Percentiles rank a stretch among this genome's conserved stretches.
phyloP scores from a whole-genome alignment of 2,329 filamentous ascomycete species.

The Eutypella sp. region DNA sequence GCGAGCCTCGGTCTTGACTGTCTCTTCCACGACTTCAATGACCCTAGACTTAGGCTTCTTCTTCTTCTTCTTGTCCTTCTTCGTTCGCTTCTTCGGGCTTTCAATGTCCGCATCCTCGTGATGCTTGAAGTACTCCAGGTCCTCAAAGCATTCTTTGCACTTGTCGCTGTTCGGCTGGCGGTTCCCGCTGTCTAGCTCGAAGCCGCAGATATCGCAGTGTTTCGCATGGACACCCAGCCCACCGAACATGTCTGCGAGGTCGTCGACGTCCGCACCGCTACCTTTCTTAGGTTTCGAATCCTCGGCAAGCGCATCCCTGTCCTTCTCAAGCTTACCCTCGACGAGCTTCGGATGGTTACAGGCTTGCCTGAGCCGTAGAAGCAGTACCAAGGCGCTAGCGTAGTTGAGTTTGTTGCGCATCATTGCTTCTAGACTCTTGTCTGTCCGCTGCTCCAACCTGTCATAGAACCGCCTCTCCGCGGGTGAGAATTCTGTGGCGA shows the following conservation, averaged over 20 bases:
- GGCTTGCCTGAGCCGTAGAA: slow-evolving; percentile 85
- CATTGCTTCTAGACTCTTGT: slow-evolving; percentile 83
- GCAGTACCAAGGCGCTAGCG: slow-evolving; percentile 84
- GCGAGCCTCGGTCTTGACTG: slow-evolving; percentile 25
- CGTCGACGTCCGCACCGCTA: slow-evolving; percentile 65
- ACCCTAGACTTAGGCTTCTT: slow-evolving; percentile 25
- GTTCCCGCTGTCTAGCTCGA: slow-evolving; percentile 52
- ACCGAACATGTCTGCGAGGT: slow-evolving; percentile 79
- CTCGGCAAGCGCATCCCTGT: slow-evolving; percentile 76
- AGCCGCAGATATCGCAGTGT: slow-evolving; percentile 80
- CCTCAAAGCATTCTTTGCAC: slow-evolving; percentile 71
- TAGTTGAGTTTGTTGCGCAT: slow-evolving; percentile 83
- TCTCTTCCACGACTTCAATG: slow-evolving; percentile 28
- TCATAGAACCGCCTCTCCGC: slow-evolving; percentile 84
- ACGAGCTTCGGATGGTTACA: slow-evolving; percentile 93
- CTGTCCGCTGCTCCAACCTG: slow-evolving; percentile 75
- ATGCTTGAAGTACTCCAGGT: slow-evolving; percentile 60
- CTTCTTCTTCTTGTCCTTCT: slow-evolving; percentile 28
- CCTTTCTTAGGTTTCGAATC: slow-evolving; percentile 49
- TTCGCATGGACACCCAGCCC: slow-evolving; percentile 73
- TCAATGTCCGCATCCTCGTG: slow-evolving; percentile 36
- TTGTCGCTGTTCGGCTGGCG: slow-evolving; percentile 36
- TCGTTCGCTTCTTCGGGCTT: slow-evolving; percentile 33
- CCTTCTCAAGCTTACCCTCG: slow-evolving; percentile 77
- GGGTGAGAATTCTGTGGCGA: slow-evolving; percentile 71